phyloP scores from a whole-genome alignment of 768 basidiomycete species.

The Tylopilus plumbeoviolaceoides region DNA sequence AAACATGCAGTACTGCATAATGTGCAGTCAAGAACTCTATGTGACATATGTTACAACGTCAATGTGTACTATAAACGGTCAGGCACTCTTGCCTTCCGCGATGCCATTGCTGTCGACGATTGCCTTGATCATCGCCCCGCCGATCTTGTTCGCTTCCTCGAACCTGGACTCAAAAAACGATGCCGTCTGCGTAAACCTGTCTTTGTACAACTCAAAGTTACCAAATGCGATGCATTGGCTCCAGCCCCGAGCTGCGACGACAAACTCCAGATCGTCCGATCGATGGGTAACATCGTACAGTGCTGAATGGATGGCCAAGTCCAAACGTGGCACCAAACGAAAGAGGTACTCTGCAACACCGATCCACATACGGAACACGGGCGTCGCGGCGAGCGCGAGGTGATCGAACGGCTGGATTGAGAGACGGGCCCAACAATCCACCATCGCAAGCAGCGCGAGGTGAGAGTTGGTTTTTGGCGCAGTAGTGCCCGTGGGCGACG shows the following conservation, averaged over 20 bases:
- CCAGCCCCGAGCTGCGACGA: constrained; percentile 92
- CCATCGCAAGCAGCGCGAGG: constrained; percentile 93
- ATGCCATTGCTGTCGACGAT: constrained; percentile 54
- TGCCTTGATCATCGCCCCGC: constrained; percentile 86
- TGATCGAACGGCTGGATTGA: constrained; percentile 87
- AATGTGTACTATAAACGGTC: no score
- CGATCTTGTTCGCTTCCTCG: constrained; percentile 77
- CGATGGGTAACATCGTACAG: constrained; percentile 75
- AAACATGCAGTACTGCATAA: no score
- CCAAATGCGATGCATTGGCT: constrained; percentile 93
- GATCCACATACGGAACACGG: constrained; percentile 94
- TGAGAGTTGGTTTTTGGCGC: constrained; percentile 70
- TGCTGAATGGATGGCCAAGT: constrained; percentile 69
- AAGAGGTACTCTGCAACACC: constrained; percentile 97
- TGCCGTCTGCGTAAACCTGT: constrained; percentile 76
- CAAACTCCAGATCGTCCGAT: constrained; percentile 90
- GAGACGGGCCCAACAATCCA: constrained; percentile 93
- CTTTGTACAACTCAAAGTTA: constrained; percentile 81
- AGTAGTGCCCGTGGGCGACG: constrained; percentile 7
- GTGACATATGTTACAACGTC: no score
- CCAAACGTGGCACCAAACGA: constrained; percentile 57
- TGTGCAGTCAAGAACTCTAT: no score
- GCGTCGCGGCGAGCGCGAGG: constrained; percentile 90
- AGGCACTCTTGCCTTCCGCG: background rate
- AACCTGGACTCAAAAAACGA: constrained; percentile 85